Percentiles rank a stretch among this genome's conserved stretches.
Conservation (phyloP, 345 rosid genomes). For the Salix udensis region DNA sequence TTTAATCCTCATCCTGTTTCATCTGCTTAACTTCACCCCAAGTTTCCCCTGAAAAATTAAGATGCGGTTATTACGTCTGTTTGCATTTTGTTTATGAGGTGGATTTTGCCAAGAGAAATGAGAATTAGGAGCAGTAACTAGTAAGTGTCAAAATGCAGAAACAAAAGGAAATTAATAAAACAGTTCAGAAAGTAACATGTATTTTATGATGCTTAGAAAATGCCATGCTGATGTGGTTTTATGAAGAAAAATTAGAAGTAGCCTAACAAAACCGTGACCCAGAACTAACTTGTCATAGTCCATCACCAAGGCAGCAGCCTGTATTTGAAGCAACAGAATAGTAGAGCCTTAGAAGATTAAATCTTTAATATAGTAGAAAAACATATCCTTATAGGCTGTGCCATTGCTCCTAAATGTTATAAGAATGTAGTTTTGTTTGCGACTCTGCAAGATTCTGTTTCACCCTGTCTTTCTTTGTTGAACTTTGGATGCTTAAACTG, state of each 20-base stretch:
- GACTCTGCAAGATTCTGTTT: neutral
- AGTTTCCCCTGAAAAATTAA: neutral
- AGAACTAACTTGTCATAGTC: neutral
- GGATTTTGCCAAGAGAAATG: neutral
- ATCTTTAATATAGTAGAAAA: neutral
- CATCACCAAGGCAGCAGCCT: neutral
- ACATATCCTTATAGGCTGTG: neutral
- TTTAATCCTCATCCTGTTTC: neutral
- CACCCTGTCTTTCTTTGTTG: neutral
- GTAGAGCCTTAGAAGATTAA: neutral
- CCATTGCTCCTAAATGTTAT: neutral
- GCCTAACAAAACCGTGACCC: neutral
- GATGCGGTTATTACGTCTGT: neutral
- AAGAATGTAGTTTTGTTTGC: neutral
- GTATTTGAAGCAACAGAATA: neutral
- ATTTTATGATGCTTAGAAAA: neutral
- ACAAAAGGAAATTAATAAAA: neutral
- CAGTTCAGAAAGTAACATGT: neutral
- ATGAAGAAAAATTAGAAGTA: neutral
- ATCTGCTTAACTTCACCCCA: neutral
- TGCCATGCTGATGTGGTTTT: neutral
- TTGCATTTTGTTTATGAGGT: neutral
- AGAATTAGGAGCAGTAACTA: neutral
- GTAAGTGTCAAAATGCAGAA: neutral
- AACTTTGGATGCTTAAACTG: neutral